Evolutionary conservation across 345 rosid genomes (phyloP).

Genomic region (Arabis alpina): DNA sequence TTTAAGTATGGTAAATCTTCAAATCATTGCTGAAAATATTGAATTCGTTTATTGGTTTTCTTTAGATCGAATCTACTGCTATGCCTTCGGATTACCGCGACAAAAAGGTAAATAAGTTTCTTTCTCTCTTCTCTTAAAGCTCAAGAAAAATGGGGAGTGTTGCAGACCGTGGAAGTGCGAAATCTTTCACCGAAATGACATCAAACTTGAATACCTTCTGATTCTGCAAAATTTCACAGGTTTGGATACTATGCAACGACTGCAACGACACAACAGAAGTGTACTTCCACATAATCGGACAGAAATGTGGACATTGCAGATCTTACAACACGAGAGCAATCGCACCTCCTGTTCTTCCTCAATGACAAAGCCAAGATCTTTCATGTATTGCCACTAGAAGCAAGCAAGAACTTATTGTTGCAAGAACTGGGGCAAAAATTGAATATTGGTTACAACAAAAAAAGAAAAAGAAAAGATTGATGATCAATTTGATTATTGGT

Average conservation of each 20-base stretch:
- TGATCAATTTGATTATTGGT: constrained; percentile 19
- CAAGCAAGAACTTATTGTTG: constrained; percentile 36
- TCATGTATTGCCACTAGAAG: constrained; percentile 23
- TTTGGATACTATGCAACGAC: constrained; percentile 97
- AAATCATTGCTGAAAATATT: neutral
- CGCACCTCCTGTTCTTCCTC: constrained; percentile 86
- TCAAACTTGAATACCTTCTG: neutral
- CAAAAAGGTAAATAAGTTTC: constrained; percentile 62
- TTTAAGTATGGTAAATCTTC: neutral
- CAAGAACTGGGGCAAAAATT: constrained; percentile 17
- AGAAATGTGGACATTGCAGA: constrained; percentile 90
- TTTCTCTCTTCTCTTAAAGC: constrained; percentile 7
- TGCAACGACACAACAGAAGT: constrained; percentile 96
- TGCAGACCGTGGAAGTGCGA: neutral
- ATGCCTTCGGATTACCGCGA: constrained; percentile 91
- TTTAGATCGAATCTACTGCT: constrained; percentile 76
- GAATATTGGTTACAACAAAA: constrained; percentile 1
- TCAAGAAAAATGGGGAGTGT: too few relatives aligned
- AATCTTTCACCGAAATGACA: neutral
- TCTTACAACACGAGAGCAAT: constrained; percentile 90
- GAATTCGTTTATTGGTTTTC: constrained; percentile 7
- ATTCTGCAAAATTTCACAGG: constrained; percentile 51
- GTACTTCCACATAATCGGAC: constrained; percentile 84
- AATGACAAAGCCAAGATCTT: constrained; percentile 45
- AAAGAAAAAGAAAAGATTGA: neutral